Evolutionary conservation across 106 monocot genomes (phyloP).

Genomic region (Allium cepa): DNA sequence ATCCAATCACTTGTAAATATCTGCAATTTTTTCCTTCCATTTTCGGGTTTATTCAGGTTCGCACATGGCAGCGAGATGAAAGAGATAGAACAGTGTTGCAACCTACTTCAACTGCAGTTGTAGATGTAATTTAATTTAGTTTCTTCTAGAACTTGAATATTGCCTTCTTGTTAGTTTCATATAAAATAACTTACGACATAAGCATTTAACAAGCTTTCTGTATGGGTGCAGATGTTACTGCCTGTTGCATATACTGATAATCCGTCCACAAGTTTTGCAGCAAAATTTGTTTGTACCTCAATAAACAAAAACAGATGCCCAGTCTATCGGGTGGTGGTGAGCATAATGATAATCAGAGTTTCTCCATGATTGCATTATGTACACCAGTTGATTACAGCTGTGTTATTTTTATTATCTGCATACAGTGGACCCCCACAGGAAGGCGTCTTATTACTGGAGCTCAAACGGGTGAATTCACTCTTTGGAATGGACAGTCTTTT

Average conservation of each 20-base stretch:
- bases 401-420: neutral
- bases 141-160: neutral
- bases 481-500: conserved; percentile 99
- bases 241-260: conserved; percentile 84
- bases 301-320: conserved; percentile 97
- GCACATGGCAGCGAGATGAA: conserved; percentile 81
- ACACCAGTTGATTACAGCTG: neutral
- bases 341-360: neutral
- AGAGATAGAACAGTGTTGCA: conserved; percentile 75
- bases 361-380: too few species aligned
- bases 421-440: conserved; percentile 95
- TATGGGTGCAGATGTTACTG: conserved; percentile 77
- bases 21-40: too few species aligned
- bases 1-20: too few species aligned
- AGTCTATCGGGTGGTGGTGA: conserved; percentile 89
- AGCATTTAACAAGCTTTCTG: neutral
- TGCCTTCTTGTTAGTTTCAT: neutral
- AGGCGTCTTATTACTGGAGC: conserved; percentile 96
- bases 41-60: conserved; percentile 40
- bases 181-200: too few species aligned
- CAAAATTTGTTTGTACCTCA: conserved; percentile 95
- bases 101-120: conserved; percentile 79
- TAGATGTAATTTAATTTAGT: conserved; percentile 64
- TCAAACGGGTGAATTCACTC: conserved; percentile 97
- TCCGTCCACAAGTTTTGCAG: conserved; percentile 92